A percentile compares a stretch with the other conserved stretches of the same genome.
Conservation (phyloP, 257 asterid genomes). For the Salvia splendens region DNA sequence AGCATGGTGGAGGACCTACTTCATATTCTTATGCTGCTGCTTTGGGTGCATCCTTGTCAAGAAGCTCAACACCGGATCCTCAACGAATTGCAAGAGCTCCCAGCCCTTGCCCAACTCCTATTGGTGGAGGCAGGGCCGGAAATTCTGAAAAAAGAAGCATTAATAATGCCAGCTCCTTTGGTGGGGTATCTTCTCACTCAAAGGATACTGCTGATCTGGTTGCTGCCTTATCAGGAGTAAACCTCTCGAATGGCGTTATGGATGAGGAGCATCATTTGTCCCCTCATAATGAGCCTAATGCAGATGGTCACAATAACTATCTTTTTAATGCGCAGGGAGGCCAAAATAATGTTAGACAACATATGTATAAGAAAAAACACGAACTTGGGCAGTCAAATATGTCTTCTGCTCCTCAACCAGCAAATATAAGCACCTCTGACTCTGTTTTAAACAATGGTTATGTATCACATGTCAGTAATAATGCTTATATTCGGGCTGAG, state of each 20-base stretch:
- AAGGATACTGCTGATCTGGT: conserved; percentile 68
- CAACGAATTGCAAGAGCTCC: conserved; percentile 81
- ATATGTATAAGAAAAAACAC: conserved; percentile 43
- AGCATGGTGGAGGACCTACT: conserved; percentile 51
- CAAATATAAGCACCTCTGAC: conserved; percentile 38
- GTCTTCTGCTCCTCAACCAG: conserved; percentile 40
- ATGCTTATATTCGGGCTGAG: conserved; percentile 46
- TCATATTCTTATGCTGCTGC: conserved; percentile 94
- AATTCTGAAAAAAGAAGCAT: conserved; percentile 68
- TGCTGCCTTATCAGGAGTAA: conserved; percentile 82
- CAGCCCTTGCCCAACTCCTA: conserved; percentile 87
- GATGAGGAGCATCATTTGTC: conserved; percentile 51
- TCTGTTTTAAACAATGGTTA: conserved; percentile 43
- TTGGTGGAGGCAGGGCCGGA: conserved; percentile 73
- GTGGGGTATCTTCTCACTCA: conserved; percentile 52
- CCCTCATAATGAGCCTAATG: conserved; percentile 45
- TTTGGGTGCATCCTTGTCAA: conserved; percentile 83
- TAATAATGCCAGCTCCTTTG: conserved; percentile 57
- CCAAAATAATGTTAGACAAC: conserved; percentile 59
- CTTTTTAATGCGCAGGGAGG: conserved; percentile 59
- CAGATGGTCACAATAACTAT: conserved; percentile 52
- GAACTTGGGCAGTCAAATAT: conserved; percentile 45
- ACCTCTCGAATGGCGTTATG: conserved; percentile 60
- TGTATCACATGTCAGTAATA: conserved; percentile 42
- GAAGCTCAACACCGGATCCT: conserved; percentile 97